Base-by-base conservation (phyloP, 2,329 filamentous ascomycete species). In the Aspergillus japonicus region DNA sequence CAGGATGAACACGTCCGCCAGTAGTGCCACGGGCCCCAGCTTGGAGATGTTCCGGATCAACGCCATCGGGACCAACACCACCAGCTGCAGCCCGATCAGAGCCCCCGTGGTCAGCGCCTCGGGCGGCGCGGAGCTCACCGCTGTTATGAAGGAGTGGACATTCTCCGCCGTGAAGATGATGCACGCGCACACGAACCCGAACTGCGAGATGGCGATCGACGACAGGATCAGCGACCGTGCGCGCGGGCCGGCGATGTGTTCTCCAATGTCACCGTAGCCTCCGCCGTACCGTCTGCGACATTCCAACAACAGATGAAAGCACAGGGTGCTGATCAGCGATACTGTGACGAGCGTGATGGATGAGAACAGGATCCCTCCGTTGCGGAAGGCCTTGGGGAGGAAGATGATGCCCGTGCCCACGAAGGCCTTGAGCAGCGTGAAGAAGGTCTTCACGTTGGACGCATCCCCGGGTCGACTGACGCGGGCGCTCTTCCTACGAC, bases 11-110 rank as follows among this genome's bases (percentile, higher is more conserved):
- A 89, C 87, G 73, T 98, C 94, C 0, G 94, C 94, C 64, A 97
- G 83, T 42, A 97, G 83, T 4, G 94, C 95, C 2, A 95, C 92
- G 72, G 96, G 93, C 11, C 92, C 92, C 35, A 98, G 89, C 78
- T 98, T 96, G 77, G 91, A 93, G 75, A 98, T 97, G 75, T 98
- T 94, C 64, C 94, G 87, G 67, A 98, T 89, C 57, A 98, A 85
- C 23, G 92, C 95, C 67, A 98, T 88, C 0, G 94, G 94, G 50
- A 97, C 77, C 81, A 98, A 97, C 63, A 98, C 89, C 68, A 95
- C 78, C 85, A 96, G 92, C 74, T 98, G 94, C 82, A 97, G 72
- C 10, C 83, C 83, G 65, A 92, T 91, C 49, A 92, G 80, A 8
- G 79, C 75, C 5, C 80, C 82, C 1, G 86, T 81, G 3, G 82